A percentile compares a stretch with the other conserved stretches of the same genome.
Evolutionary conservation across 2,329 filamentous ascomycete genomes (phyloP).

Genomic region (Sporothrix schenckii): DNA sequence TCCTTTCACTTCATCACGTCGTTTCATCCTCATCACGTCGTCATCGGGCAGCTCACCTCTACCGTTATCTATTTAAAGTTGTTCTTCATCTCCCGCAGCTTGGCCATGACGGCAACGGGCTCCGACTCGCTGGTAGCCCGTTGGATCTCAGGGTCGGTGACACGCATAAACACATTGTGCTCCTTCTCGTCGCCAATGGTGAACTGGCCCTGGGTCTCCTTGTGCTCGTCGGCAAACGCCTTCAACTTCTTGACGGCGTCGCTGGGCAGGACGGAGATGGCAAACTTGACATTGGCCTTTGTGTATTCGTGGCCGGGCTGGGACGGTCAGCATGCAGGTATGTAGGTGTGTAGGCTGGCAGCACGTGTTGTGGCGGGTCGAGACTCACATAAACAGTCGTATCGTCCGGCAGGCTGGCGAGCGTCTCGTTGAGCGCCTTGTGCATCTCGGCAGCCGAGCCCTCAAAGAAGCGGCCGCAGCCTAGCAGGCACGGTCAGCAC

Average conservation of each 20-base stretch:
- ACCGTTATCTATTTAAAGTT: slow-evolving; percentile 56
- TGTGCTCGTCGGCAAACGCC: slow-evolving; percentile 74
- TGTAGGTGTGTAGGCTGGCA: neutral
- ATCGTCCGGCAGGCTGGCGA: slow-evolving; percentile 81
- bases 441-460: slow-evolving; percentile 90
- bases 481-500: slow-evolving; percentile 47
- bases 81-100: slow-evolving; percentile 90
- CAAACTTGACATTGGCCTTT: slow-evolving; percentile 93
- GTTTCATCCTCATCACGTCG: neutral
- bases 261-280: slow-evolving; percentile 71
- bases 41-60: neutral
- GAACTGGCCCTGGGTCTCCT: slow-evolving; percentile 91
- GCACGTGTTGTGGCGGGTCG: slow-evolving; percentile 52
- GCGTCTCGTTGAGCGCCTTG: slow-evolving; percentile 82
- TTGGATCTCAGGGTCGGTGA: slow-evolving; percentile 77
- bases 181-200: slow-evolving; percentile 97
- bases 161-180: slow-evolving; percentile 96
- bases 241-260: slow-evolving; percentile 77
- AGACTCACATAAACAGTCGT: slow-evolving; percentile 80
- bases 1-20: neutral
- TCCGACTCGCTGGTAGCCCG: slow-evolving; percentile 80
- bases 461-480: slow-evolving; percentile 96
- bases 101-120: slow-evolving; percentile 80
- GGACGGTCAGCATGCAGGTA: neutral
- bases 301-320: slow-evolving; percentile 97